A percentile compares a stretch with the other conserved stretches of the same genome.
Conservation (phyloP, 306 rosid genomes). For the Senna siamea region DNA sequence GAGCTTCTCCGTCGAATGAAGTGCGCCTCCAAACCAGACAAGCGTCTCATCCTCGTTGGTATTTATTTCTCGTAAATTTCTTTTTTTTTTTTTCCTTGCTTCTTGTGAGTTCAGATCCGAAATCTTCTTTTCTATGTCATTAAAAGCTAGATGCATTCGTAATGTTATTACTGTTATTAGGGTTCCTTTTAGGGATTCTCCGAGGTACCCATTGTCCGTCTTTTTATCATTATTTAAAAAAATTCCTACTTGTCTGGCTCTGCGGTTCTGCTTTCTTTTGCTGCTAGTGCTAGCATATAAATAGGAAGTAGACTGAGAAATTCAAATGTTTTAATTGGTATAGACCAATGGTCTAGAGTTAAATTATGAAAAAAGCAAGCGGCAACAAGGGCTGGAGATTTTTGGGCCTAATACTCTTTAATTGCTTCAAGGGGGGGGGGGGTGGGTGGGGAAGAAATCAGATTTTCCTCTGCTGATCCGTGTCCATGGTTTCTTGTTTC, state of each 20-base stretch:
- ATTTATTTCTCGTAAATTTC: conserved; percentile 9
- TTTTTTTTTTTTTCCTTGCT: neutral
- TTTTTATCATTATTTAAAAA: neutral
- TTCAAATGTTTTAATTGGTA: neutral
- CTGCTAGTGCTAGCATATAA: neutral
- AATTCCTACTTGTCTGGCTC: neutral
- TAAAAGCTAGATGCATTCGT: conserved; percentile 4
- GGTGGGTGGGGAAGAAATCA: conserved; percentile 9
- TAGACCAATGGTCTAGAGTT: neutral
- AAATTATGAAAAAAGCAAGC: neutral
- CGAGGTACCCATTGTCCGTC: neutral
- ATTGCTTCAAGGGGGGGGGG: conserved; percentile 6
- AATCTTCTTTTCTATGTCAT: neutral
- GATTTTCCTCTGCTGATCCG: neutral
- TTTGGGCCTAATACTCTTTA: neutral
- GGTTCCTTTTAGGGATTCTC: conserved; percentile 13
- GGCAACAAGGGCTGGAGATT: conserved; percentile 6
- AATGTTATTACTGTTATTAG: neutral
- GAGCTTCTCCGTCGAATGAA: conserved; percentile 88
- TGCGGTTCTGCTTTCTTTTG: neutral
- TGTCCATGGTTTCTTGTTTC: conserved; percentile 10
- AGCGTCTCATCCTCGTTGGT: conserved; percentile 89
- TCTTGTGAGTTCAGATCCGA: conserved; percentile 44
- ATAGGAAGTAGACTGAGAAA: neutral
- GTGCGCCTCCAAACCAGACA: conserved; percentile 78